phyloP scores from a whole-genome alignment of 2,329 filamentous ascomycete genomes.

The Alternaria solani region DNA sequence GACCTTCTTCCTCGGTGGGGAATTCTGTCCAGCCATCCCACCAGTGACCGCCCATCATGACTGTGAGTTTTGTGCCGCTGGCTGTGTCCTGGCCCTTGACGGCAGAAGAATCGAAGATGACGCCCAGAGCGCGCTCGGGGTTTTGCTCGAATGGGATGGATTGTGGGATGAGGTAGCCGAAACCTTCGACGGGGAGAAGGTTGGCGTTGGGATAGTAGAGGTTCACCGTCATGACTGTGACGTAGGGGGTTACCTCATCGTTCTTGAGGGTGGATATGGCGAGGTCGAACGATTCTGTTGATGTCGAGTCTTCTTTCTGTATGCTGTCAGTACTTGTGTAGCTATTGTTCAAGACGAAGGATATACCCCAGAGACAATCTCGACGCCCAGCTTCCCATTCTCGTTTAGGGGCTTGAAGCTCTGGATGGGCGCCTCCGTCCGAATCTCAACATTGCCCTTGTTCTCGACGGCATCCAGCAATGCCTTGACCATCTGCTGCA shows the following conservation, averaged over 20 bases:
- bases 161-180: slow-evolving; percentile 90
- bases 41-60: slow-evolving; percentile 94
- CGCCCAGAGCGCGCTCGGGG: slow-evolving; percentile 83
- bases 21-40: slow-evolving; percentile 73
- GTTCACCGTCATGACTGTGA: slow-evolving; percentile 92
- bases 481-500: slow-evolving; percentile 51
- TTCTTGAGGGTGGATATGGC: slow-evolving; percentile 43
- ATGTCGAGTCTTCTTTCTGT: slow-evolving; percentile 22
- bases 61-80: slow-evolving; percentile 82
- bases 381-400: slow-evolving; percentile 25
- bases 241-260: slow-evolving; percentile 66
- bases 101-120: slow-evolving; percentile 86
- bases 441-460: slow-evolving; percentile 52
- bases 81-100: slow-evolving; percentile 64
- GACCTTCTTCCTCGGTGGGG: slow-evolving; percentile 71
- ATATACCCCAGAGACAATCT: slow-evolving; percentile 39
- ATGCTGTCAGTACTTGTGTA: slow-evolving; percentile 16
- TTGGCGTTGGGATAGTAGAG: slow-evolving; percentile 76
- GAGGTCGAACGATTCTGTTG: slow-evolving; percentile 39
- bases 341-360: neutral
- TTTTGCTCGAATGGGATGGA: slow-evolving; percentile 75
- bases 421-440: slow-evolving; percentile 42
- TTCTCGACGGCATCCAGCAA: slow-evolving; percentile 49
- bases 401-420: slow-evolving; percentile 23
- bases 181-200: slow-evolving; percentile 73